Evolutionary conservation across 805 yeast genomes (phyloP), one percentile per base, ranked within the genome.

Genomic region (Nakazawaea pomicola): DNA sequence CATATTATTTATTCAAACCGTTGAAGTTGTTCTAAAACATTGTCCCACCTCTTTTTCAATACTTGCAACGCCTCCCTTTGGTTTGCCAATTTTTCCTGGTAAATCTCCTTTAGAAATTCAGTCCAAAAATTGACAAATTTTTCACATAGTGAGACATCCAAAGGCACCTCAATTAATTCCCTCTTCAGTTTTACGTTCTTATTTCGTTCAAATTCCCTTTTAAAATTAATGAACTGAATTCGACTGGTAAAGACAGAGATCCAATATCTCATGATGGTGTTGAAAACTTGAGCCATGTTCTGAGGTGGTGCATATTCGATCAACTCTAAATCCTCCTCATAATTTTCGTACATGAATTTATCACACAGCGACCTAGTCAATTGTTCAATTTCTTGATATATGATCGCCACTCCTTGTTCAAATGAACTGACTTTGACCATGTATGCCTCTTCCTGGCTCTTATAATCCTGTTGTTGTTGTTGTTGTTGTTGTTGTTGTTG

Each of bases 231-330:
- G 14, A 9, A 42, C 29, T 51, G 46, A 43, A 81, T 74, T 43
- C 69, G 73, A 2, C 64, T 74, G 4, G 70, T 56, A 52, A 84
- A 84, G 1, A 76, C 82, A 1, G 88, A 68, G 1, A 76, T 53
- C 72, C 79, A 70, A 50, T 65, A 76, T 48, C 72, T 55, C 6
- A 60, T 58, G 11, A 84, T 53, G 4, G 62, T 56, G 1, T 57
- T 49, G 2, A 72, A 57, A 17, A 77, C 68, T 41, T 71, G 77
- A 2, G 31, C 37, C n/a, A 83, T 49, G 7, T 62, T 57, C 0
- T 29, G 30, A 1, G 74, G 47, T 2, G 51, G 27, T 12, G 57
- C 48, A 52, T 78, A 82, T 1, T 70, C 78, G 4, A 80, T 46
- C 28, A 78, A 53, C 2, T 64, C 73, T 11, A 76, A 44, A 34